Base-by-base conservation (phyloP, 345 rosid genomes). In the Melastoma malabathricum region DNA sequence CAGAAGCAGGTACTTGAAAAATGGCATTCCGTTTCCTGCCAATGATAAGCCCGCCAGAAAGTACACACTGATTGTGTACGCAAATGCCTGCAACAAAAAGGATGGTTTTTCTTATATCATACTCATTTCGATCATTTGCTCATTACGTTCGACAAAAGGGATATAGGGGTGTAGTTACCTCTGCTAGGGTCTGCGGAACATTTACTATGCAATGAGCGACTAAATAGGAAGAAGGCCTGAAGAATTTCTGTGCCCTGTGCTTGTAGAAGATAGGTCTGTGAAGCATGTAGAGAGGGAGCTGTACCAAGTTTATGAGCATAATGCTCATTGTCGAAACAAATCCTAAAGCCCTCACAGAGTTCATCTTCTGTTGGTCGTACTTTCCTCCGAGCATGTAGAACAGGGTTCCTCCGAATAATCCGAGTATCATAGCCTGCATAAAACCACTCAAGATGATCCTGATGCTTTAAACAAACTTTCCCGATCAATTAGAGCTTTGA, bases 301-400 rank as follows among this genome's bases (percentile, higher is more conserved):
- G 70, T 44, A 70, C 67, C 54, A 62, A 50, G 51, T 70, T 58
- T 58, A 70, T 54, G 51, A 70, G 74, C 67, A 65, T 65, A 38
- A 70, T 61, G 62, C 45, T 65, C 67, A 65, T 58, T 55, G 64
- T 58, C 43, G 70, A 58, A 23, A 65, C 63, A 44, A 64, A 64
- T n/a, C 69, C 69, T 5, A 64, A 63, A 17, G 70, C 67, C 58
- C 70, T 61, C 27, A 65, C 62, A 6, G 74, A 69, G 59, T 69
- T 69, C 74, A 64, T 69, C 51, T 45, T 41, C 57, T 65, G 74
- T 65, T 65, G 74, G 64, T 51, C 18, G 50, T 69, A 61, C 23
- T 64, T 56, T 48, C 66, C 55, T 6, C 70, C 61, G 18, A 64
- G 60, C 47, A 50, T 47, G 63, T 64, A 64, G 59, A 69, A 69